Evolutionary conservation across 2,329 filamentous ascomycete genomes (phyloP).

Genomic region (Kalmusia sp.): DNA sequence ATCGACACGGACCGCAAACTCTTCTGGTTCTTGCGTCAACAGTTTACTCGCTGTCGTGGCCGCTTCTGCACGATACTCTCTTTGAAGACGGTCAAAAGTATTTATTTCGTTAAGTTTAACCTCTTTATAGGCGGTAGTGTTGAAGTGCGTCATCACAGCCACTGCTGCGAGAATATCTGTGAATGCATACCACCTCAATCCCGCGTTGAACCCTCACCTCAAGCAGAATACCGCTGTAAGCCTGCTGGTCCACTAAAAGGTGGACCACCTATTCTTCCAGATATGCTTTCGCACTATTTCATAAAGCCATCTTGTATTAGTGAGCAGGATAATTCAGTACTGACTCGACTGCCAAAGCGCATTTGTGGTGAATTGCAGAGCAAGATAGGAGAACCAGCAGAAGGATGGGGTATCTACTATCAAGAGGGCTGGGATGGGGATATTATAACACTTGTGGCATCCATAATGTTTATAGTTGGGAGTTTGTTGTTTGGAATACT

Average conservation of each 20-base stretch:
- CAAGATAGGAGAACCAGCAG: slow-evolving; percentile 23
- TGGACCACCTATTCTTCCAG: slow-evolving; percentile 30
- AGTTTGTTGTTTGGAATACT: slow-evolving; percentile 31
- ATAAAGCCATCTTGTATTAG: slow-evolving; percentile 22
- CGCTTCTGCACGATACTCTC: slow-evolving; percentile 15
- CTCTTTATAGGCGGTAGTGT: slow-evolving; percentile 24
- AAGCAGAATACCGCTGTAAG: slow-evolving; percentile 31
- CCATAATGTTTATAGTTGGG: slow-evolving; percentile 18
- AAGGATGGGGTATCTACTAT: slow-evolving; percentile 38
- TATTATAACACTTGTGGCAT: slow-evolving; percentile 9
- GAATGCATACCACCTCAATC: slow-evolving; percentile 29
- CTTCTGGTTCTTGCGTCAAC: slow-evolving; percentile 22
- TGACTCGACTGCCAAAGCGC: slow-evolving; percentile 31
- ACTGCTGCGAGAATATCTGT: slow-evolving; percentile 22
- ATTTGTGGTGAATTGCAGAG: slow-evolving; percentile 25
- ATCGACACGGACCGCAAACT: slow-evolving; percentile 25
- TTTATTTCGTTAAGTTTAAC: slow-evolving; percentile 28
- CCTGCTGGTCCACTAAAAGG: slow-evolving; percentile 22
- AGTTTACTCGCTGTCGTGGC: slow-evolving; percentile 16
- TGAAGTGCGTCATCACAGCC: slow-evolving; percentile 24
- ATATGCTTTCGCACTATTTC: slow-evolving; percentile 28
- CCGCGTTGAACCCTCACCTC: slow-evolving; percentile 27
- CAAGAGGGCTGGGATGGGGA: slow-evolving; percentile 29
- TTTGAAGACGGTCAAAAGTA: slow-evolving; percentile 24
- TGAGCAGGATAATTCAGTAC: slow-evolving; percentile 26